Evolutionary conservation across 352 stramenopile genomes (phyloP).

Genomic region (Blastocystis sp.): DNA sequence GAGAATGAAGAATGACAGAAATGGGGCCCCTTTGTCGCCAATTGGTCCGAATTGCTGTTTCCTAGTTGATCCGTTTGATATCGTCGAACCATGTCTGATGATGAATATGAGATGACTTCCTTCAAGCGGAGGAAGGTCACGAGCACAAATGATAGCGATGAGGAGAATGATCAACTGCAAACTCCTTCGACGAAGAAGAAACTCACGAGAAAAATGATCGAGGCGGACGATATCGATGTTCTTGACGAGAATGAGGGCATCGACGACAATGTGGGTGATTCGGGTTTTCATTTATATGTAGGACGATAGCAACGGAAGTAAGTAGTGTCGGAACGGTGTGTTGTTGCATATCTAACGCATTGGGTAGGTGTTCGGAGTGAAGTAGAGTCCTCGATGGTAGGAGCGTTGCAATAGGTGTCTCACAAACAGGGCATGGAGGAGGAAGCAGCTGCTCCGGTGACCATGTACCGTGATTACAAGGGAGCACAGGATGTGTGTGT

Average conservation of each 20-base stretch:
- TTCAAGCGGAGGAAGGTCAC: constrained; percentile 27
- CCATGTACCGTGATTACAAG: not conserved
- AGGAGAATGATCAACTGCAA: not conserved
- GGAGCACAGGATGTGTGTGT: not conserved
- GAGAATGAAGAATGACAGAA: not conserved
- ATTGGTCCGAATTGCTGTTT: not conserved
- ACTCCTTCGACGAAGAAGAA: not conserved
- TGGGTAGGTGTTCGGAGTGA: not conserved
- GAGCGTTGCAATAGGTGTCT: not conserved
- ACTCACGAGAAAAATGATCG: constrained; percentile 31
- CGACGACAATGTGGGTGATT: not conserved
- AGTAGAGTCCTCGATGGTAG: not conserved
- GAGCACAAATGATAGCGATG: not conserved
- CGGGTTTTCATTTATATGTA: not conserved
- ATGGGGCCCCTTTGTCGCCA: not conserved
- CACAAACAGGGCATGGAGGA: not conserved
- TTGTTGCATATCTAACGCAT: not conserved
- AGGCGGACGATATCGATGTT: constrained; percentile 40
- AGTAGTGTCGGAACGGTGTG: not conserved
- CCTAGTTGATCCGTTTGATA: no score
- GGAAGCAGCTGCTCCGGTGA: not conserved
- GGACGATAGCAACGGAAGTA: not conserved
- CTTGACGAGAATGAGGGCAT: constrained; percentile 37
- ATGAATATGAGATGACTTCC: constrained; percentile 35
- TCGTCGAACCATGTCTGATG: constrained; percentile 42